These are phyloP conservation scores for Colletotrichum shisoi DNA, from an alignment of 2,329 filamentous ascomycete genomes.

Conservation along the genomic window DNA sequence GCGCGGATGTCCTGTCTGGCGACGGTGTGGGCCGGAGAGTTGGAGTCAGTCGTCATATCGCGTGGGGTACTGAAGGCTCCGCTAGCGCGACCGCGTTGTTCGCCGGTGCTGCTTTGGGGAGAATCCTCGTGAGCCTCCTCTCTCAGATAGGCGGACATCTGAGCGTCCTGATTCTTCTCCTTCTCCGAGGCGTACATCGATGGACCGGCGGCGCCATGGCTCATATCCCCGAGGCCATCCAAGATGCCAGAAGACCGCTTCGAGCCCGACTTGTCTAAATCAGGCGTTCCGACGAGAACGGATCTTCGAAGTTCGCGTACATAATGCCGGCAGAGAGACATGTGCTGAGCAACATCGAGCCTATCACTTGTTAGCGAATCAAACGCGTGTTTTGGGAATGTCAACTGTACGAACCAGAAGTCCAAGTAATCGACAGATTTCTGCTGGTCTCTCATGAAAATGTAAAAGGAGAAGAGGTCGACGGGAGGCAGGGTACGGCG, in stretches of 20 bases:
- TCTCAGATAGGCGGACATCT: conserved; percentile 89
- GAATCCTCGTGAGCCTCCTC: conserved; percentile 66
- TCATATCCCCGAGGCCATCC: conserved; percentile 74
- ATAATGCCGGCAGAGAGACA: conserved; percentile 96
- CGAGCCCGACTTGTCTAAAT: conserved; percentile 80
- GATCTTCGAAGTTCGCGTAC: conserved; percentile 93
- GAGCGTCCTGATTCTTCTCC: conserved; percentile 82
- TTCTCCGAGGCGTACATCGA: conserved; percentile 72
- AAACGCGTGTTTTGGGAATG: conserved; percentile 22
- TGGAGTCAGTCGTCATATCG: conserved; percentile 75
- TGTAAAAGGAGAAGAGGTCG: conserved; percentile 98
- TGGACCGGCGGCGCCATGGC: conserved; percentile 65
- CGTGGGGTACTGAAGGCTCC: conserved; percentile 67
- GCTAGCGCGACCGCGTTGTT: conserved; percentile 58
- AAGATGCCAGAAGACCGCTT: conserved; percentile 85
- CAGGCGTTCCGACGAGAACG: conserved; percentile 90
- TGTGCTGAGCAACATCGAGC: conserved; percentile 99
- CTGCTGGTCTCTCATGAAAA: conserved; percentile 99
- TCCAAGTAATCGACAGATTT: conserved; percentile 97
- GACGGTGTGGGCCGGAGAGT: conserved; percentile 83
- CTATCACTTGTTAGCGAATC: conserved; percentile 56
- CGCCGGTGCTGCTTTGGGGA: conserved; percentile 58
- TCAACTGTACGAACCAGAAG: conserved; percentile 76
- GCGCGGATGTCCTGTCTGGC: conserved; percentile 89
- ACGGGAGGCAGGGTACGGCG: conserved; percentile 93